Base-by-base conservation (phyloP, 2,329 filamentous ascomycete species). In the Fusarium citri region DNA sequence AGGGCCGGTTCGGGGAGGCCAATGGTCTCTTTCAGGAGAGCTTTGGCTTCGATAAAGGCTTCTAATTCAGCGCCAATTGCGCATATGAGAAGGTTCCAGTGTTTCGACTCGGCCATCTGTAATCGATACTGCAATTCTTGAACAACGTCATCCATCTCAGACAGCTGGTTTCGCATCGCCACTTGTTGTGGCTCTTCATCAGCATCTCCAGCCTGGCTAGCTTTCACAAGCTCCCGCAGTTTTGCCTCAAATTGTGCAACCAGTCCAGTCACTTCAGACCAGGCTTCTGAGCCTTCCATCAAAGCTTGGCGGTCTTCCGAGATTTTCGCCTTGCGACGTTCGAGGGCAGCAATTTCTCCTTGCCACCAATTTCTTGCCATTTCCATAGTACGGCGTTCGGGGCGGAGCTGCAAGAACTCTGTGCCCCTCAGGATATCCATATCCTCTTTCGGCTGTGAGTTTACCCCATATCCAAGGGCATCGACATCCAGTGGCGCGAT, bases 61-160 rank as follows among this genome's bases (percentile, higher is more conserved):
- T 91, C 89, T 3, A 92, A 76, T 76, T 93, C 92, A 1, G 92
- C 92, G 1, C 92, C 91, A 34, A 95, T 89, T 14, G 91, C 92
- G 54, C 88, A 92, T 7, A 94, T 89, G 20, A 95, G 83, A 18
- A 94, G 80, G 59, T 91, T 94, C 92, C 92, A 95, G 18, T 86
- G 84, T 59, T 87, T 87, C 2, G 83, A 80, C 64, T 92, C 87
- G 0, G 90, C 90, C 4, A 85, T 75, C 3, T 83, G 80, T 26
- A 89, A 74, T 22, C 85, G 84, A 18, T 83, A 79, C 55, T 89
- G 84, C 6, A 95, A 79, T 5, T 85, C 84, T 1, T 74, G 71
- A 15, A 91, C 84, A 7, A 90, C 85, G 5, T 75, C 76, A 28
- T 85, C 82, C 84, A 94, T 90, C 64, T 86, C 83, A 7, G 72